Evolutionary conservation across 192 early-diverging fungal species (phyloP).

Genomic region (Coemansia sp.): DNA sequence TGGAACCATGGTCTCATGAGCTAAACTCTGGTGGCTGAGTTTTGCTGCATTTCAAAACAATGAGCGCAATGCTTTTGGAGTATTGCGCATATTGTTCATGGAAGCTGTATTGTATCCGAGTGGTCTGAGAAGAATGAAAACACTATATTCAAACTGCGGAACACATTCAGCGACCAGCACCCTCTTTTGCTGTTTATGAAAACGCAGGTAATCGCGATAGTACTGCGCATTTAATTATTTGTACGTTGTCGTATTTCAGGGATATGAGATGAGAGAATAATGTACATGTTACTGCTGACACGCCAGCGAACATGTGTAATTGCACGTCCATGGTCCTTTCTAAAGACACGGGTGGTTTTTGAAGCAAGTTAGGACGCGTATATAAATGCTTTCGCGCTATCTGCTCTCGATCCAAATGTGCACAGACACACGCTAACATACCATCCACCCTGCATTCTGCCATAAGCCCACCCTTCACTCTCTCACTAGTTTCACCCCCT

Average conservation of each 20-base stretch:
- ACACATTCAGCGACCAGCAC: background rate
- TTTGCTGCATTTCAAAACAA: background rate
- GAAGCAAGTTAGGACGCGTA: background rate
- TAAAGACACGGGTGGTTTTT: background rate
- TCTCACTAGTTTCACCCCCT: background rate
- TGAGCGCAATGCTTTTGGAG: background rate
- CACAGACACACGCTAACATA: background rate
- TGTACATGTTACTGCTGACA: background rate
- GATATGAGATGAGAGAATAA: background rate
- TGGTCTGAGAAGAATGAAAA: background rate
- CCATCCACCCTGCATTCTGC: background rate
- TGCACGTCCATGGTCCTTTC: background rate
- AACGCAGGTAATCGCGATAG: background rate
- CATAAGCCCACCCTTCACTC: background rate
- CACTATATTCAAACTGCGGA: background rate
- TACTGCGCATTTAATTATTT: background rate
- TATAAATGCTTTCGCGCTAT: slow-evolving; percentile 3
- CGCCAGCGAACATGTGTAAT: background rate
- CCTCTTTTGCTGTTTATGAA: background rate
- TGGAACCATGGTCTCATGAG: background rate
- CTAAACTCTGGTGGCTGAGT: background rate
- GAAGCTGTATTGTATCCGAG: background rate
- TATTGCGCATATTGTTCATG: background rate
- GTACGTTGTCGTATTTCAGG: background rate
- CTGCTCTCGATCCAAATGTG: background rate